phyloP scores from a whole-genome alignment of 345 rosid genomes.

The Abelmoschus esculentus region DNA sequence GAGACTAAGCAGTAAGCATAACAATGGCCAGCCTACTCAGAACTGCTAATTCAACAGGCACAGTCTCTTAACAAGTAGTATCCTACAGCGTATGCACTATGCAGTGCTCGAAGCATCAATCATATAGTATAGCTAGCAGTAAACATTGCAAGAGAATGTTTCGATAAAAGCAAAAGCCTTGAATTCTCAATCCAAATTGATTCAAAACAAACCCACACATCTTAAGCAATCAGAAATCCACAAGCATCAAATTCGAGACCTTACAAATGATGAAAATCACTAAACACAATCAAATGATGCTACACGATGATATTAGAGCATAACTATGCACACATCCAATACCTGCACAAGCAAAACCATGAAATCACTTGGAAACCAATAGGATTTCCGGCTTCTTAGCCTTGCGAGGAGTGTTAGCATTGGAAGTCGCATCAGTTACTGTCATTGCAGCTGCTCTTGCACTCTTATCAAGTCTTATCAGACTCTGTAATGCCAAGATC shows the following conservation, averaged over 20 bases:
- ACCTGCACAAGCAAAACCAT: slow-evolving; percentile 24
- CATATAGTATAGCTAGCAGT: background rate
- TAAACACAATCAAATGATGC: background rate
- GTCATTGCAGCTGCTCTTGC: slow-evolving; percentile 43
- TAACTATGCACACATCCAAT: slow-evolving; percentile 19
- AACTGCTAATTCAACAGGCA: no score
- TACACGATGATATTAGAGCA: background rate
- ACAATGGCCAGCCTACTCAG: no score
- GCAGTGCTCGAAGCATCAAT: background rate
- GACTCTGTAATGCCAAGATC: slow-evolving; percentile 70
- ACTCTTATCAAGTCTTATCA: slow-evolving; percentile 76
- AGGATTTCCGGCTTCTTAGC: slow-evolving; percentile 79
- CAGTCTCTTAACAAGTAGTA: background rate
- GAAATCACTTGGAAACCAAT: slow-evolving; percentile 72
- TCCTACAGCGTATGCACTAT: background rate
- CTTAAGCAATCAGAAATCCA: slow-evolving; percentile 6
- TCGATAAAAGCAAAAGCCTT: background rate
- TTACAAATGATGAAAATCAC: background rate
- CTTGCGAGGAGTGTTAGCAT: slow-evolving; percentile 74
- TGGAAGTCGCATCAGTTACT: slow-evolving; percentile 41
- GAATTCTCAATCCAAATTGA: background rate
- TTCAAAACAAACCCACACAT: background rate
- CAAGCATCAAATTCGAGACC: background rate
- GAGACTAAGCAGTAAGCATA: no score
- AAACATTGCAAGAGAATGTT: background rate